Percentiles rank a stretch among this genome's conserved stretches.
These are phyloP conservation scores for Chaetomium strumarium DNA, from an alignment of 2,329 filamentous ascomycete genomes.

Conservation along the genomic window DNA sequence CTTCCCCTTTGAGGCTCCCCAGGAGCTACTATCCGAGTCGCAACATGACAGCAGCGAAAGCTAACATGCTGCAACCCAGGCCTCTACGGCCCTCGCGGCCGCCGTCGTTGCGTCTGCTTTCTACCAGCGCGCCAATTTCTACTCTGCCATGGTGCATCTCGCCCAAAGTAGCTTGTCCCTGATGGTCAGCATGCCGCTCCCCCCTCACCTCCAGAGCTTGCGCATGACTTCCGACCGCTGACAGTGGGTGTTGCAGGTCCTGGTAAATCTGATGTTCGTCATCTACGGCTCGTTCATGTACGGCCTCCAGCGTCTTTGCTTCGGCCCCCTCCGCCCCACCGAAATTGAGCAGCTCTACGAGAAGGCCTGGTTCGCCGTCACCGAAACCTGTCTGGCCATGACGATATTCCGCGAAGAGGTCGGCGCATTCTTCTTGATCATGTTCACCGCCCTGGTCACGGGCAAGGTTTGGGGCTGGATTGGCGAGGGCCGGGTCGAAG, in stretches of 20 bases:
- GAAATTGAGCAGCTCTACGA: constrained; percentile 97
- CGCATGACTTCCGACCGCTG: neutral
- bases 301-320: constrained; percentile 82
- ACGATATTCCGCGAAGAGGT: constrained; percentile 96
- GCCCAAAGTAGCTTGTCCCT: constrained; percentile 94
- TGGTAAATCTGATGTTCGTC: constrained; percentile 85
- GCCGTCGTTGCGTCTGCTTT: constrained; percentile 85
- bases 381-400: constrained; percentile 95
- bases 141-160: constrained; percentile 94
- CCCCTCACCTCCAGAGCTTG: neutral
- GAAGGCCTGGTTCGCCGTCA: constrained; percentile 96
- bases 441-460: constrained; percentile 89
- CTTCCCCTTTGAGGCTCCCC: constrained; percentile 14
- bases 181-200: constrained; percentile 54
- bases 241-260: constrained; percentile 50
- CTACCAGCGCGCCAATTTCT: constrained; percentile 94
- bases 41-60: neutral
- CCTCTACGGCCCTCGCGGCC: constrained; percentile 76
- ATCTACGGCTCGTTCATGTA: constrained; percentile 76
- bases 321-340: constrained; percentile 81
- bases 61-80: constrained; percentile 39
- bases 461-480: constrained; percentile 99
- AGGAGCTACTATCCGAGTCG: constrained; percentile 9
- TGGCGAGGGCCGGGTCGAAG: constrained; percentile 86
- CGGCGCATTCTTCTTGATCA: constrained; percentile 88